phyloP scores from a whole-genome alignment of 129 eudicot species.

The Solidago caesia region DNA sequence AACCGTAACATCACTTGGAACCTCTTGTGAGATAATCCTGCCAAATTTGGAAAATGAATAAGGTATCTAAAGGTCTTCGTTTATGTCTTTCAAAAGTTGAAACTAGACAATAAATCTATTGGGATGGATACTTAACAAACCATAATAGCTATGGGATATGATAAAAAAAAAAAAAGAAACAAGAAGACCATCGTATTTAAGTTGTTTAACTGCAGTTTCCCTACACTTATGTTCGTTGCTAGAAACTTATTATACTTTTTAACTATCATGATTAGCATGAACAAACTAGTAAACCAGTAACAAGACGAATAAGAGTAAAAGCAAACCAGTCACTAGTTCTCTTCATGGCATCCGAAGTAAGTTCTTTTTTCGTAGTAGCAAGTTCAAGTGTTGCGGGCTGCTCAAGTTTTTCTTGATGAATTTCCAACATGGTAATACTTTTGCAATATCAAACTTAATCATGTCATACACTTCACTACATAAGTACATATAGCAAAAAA shows the following conservation, averaged over 20 bases:
- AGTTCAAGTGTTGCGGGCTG: slow-evolving; percentile 35
- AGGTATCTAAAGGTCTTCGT: background rate
- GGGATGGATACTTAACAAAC: background rate
- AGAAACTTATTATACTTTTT: too few relatives aligned
- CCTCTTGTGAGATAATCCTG: slow-evolving; percentile 93
- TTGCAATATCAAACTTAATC: slow-evolving; percentile 17
- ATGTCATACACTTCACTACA: background rate
- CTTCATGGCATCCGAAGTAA: slow-evolving; percentile 74
- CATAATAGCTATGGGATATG: background rate
- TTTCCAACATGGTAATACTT: slow-evolving; percentile 46
- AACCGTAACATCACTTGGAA: slow-evolving; percentile 73
- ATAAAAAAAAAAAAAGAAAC: too few relatives aligned
- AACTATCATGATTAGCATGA: background rate
- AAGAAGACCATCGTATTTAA: background rate
- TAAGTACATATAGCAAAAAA: background rate
- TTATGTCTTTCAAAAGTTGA: background rate
- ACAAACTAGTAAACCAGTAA: background rate
- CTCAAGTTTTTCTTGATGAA: slow-evolving; percentile 36
- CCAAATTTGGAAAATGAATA: slow-evolving; percentile 10
- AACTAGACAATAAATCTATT: background rate
- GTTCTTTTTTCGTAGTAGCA: slow-evolving; percentile 53
- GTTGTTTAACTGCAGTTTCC: background rate
- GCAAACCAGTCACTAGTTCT: slow-evolving; percentile 84
- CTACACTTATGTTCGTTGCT: background rate
- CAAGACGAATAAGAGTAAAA: slow-evolving; percentile 17